Base-by-base conservation (phyloP, 305 asterid species). In the Solanum hybrid region DNA sequence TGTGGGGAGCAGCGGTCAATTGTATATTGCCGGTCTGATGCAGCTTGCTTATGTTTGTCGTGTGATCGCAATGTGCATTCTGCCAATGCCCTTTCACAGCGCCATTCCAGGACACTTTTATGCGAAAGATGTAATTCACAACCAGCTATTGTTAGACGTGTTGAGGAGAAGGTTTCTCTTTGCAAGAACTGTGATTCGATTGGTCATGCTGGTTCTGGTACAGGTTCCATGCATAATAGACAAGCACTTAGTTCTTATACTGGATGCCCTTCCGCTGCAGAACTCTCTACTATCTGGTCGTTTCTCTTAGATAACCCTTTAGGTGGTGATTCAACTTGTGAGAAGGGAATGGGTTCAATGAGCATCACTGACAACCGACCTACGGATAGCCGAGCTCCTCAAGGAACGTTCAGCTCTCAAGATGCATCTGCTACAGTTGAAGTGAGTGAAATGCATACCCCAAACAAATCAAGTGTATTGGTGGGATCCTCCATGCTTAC, bases 221-320 rank as follows among this genome's bases (percentile, higher is more conserved):
- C 94, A 3, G 89, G 92, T 40, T 75, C 89, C 34, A 91, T 93
- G 51, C 96, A 93, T 88, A 94, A 95, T 90, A 92, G 95, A 85
- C 94, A 93, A 93, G 93, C 95, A n/a, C 94, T 97, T 89, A 93
- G 93, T 90, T 94, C 93, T 89, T 97, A 96, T 89, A 93, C 97
- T 12, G 99, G 98, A 29, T 97, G 99, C 79, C 99, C 99, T 86
- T 94, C 99, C 8, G 96, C 99, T 38, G 93, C 94, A 27, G 98
- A 97, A 90, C 94, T 97, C 88, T 94, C 98, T n/a, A 93, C 89
- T 60, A 94, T 95, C 79, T 97, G 99, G 99, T 91, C 98, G 34
- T 97, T 96, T 92, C 92, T 95, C 86, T 64, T 91, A 9, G 95
- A 94, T 89, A 86, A 94, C 89, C 93, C 94, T 89, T 87, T 94